phyloP scores from a whole-genome alignment of 2,329 filamentous ascomycete species.

The Neopestalotiopsis clavispora region DNA sequence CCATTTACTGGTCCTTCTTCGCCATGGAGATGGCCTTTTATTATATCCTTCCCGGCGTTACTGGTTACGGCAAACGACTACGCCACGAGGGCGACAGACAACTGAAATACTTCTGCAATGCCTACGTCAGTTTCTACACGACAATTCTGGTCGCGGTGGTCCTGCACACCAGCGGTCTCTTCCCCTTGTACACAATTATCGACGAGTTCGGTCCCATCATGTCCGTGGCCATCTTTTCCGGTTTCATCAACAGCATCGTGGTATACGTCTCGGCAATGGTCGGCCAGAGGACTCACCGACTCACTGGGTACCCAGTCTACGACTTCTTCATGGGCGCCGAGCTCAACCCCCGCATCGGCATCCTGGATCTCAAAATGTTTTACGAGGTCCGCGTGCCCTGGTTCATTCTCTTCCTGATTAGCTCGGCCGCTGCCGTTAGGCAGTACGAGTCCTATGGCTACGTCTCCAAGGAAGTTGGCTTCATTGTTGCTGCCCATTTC shows the following conservation, averaged over 20 bases:
- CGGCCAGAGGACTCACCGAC: constrained; percentile 85
- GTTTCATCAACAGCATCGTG: constrained; percentile 79
- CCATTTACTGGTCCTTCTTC: constrained; percentile 94
- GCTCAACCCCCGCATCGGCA: constrained; percentile 83
- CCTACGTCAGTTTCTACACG: constrained; percentile 82
- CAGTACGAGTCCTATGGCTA: constrained; percentile 87
- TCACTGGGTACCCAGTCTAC: constrained; percentile 85
- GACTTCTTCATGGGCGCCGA: constrained; percentile 96
- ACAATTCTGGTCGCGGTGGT: constrained; percentile 72
- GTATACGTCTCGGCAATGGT: constrained; percentile 87
- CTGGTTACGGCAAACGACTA: constrained; percentile 85
- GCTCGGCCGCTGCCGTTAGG: constrained; percentile 75
- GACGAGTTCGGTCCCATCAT: constrained; percentile 95
- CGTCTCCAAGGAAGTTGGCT: constrained; percentile 80
- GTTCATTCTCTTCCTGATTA: constrained; percentile 85
- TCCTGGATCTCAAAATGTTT: constrained; percentile 95
- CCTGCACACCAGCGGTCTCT: constrained; percentile 82
- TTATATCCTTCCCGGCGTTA: constrained; percentile 84
- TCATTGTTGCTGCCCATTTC: constrained; percentile 87
- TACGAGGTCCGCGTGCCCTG: constrained; percentile 91
- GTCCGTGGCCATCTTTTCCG: constrained; percentile 92
- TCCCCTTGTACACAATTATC: constrained; percentile 88
- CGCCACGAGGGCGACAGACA: constrained; percentile 82
- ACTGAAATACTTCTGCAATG: constrained; percentile 93
- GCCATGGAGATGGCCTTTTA: constrained; percentile 84